These are phyloP conservation scores for Malus sieversii DNA, from an alignment of 306 rosid genomes.

Conservation along the genomic window DNA sequence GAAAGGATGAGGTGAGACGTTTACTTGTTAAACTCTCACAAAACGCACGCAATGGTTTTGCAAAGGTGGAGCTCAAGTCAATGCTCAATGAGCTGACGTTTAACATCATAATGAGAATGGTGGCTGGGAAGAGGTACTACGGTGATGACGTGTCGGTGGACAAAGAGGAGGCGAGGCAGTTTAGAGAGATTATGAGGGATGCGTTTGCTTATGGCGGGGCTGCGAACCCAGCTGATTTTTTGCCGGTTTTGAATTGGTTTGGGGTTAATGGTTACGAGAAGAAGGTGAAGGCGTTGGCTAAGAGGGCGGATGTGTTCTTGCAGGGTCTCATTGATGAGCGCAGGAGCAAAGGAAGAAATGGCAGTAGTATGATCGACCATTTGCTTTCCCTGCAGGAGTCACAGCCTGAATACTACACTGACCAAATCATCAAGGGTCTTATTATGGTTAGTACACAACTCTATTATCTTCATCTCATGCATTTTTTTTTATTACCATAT, in stretches of 20 bases:
- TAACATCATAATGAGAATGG: conserved; percentile 58
- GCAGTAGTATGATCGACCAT: conserved; percentile 40
- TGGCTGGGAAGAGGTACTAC: conserved; percentile 57
- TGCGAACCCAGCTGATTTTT: neutral
- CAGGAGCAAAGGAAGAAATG: neutral
- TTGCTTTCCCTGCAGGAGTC: conserved; percentile 38
- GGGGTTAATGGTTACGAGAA: conserved; percentile 12
- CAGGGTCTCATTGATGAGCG: conserved; percentile 48
- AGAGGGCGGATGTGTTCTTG: conserved; percentile 10
- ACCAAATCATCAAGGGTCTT: conserved; percentile 58
- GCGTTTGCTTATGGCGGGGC: neutral
- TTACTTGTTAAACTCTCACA: conserved; percentile 22
- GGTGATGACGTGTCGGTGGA: conserved; percentile 21
- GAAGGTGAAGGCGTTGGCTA: neutral
- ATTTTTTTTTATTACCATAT: too few relatives aligned
- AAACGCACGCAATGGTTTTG: neutral
- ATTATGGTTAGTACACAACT: conserved; percentile 34
- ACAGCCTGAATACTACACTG: conserved; percentile 56
- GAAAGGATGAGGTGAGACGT: conserved; percentile 37
- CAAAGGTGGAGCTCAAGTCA: conserved; percentile 31
- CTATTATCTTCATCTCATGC: too few relatives aligned
- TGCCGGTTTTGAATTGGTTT: neutral
- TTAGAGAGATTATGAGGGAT: neutral
- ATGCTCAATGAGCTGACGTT: conserved; percentile 42
- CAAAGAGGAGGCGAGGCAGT: neutral